These are phyloP conservation scores for Mycena alexandri DNA, from an alignment of 768 basidiomycete species.

Conservation along the genomic window DNA sequence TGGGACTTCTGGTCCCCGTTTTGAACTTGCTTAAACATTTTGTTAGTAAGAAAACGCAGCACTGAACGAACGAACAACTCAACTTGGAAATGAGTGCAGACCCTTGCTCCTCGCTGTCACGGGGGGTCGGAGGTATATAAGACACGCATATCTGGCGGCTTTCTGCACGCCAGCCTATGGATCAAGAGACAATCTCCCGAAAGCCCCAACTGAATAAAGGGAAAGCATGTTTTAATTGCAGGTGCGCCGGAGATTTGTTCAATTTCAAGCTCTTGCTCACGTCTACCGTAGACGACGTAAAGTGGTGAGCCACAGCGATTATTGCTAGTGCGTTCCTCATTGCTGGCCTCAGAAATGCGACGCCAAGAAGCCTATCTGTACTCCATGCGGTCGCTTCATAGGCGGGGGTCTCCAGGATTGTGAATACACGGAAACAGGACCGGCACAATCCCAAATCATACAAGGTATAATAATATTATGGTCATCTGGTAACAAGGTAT, in stretches of 20 bases:
- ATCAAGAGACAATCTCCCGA: constrained; percentile 1
- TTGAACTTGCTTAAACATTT: constrained; percentile 14
- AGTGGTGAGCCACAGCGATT: constrained; percentile 16
- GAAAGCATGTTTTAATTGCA: constrained; percentile 31
- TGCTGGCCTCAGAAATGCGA: constrained; percentile 23
- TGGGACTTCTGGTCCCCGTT: constrained; percentile 14
- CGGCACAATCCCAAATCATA: constrained; percentile 21
- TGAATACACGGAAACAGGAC: constrained; percentile 25
- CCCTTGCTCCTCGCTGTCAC: constrained; percentile 24
- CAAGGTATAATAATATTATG: constrained; percentile 11
- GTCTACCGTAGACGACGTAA: constrained; percentile 21
- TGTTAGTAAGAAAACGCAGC: background rate
- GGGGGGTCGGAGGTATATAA: constrained; percentile 18
- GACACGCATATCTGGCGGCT: background rate
- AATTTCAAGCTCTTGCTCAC: background rate
- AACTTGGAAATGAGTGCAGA: constrained; percentile 2
- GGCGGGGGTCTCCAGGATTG: constrained; percentile 28
- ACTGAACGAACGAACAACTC: constrained; percentile 12
- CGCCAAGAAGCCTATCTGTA: constrained; percentile 25
- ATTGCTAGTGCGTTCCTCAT: background rate
- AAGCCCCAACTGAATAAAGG: constrained; percentile 22
- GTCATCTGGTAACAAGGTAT: background rate
- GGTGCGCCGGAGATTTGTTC: background rate
- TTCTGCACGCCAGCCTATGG: constrained; percentile 3
- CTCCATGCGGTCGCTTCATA: constrained; percentile 7